phyloP scores from a whole-genome alignment of 129 eudicot genomes.

The Deinandra increscens region DNA sequence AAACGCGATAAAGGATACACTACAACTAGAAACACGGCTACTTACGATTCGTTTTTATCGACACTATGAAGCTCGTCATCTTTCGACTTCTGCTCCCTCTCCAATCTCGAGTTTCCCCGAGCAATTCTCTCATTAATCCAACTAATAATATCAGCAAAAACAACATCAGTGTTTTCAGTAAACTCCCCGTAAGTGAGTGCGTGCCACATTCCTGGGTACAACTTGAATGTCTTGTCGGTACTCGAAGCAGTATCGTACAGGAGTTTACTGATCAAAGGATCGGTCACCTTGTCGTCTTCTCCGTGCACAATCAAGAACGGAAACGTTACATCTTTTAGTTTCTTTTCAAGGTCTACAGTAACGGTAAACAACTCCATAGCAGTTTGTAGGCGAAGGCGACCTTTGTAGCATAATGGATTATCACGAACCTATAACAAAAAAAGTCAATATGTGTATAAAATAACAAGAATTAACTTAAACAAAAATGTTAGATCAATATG shows the following conservation, averaged over 20 bases:
- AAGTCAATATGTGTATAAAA: background rate
- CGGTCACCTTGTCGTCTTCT: constrained; percentile 77
- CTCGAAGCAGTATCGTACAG: constrained; percentile 61
- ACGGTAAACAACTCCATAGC: constrained; percentile 48
- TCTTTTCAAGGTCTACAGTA: constrained; percentile 61
- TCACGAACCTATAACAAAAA: constrained; percentile 51
- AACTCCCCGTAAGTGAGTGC: constrained; percentile 79
- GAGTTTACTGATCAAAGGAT: constrained; percentile 70
- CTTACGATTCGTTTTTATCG: background rate
- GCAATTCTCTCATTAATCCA: constrained; percentile 58
- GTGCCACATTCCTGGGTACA: constrained; percentile 96
- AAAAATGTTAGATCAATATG: background rate
- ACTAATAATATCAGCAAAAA: constrained; percentile 45
- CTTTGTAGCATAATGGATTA: constrained; percentile 86
- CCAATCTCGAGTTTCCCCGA: constrained; percentile 37
- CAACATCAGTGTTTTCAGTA: constrained; percentile 58
- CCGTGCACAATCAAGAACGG: constrained; percentile 78
- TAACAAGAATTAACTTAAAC: background rate
- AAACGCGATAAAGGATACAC: background rate
- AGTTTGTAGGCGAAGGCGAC: constrained; percentile 78
- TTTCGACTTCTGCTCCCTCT: constrained; percentile 43
- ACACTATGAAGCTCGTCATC: constrained; percentile 24
- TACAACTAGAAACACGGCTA: background rate
- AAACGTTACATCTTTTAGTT: constrained; percentile 60
- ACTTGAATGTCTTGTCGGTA: constrained; percentile 71